A percentile compares a stretch with the other conserved stretches of the same genome.
These are phyloP conservation scores for Aureobasidium sp. DNA, from an alignment of 2,329 filamentous ascomycete genomes.

Conservation along the genomic window DNA sequence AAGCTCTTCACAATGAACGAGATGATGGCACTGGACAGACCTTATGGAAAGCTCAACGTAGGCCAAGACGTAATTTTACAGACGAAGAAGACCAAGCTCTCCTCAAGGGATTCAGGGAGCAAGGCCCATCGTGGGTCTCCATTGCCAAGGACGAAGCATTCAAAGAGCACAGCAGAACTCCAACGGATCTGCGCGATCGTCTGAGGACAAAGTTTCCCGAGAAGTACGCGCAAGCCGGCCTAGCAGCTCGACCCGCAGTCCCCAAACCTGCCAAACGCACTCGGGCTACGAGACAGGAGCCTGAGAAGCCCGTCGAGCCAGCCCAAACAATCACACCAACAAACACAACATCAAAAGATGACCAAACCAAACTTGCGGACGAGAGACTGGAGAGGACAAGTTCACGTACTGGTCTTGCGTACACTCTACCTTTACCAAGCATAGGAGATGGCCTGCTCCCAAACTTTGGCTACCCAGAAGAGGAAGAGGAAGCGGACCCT, in stretches of 20 bases:
- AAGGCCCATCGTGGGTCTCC: slow-evolving; percentile 54
- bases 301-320: background rate
- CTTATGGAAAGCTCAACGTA: slow-evolving; percentile 33
- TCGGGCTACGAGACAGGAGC: background rate
- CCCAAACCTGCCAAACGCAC: slow-evolving; percentile 20
- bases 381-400: background rate
- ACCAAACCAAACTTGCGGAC: background rate
- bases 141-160: slow-evolving; percentile 51
- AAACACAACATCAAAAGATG: background rate
- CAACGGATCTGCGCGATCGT: slow-evolving; percentile 55
- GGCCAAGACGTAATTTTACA: slow-evolving; percentile 51
- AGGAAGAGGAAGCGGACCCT: slow-evolving; percentile 23
- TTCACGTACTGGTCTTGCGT: slow-evolving; percentile 6
- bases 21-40: background rate
- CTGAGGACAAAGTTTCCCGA: slow-evolving; percentile 55
- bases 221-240: slow-evolving; percentile 46
- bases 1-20: background rate
- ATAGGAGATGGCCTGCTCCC: slow-evolving; percentile 26
- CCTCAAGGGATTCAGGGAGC: slow-evolving; percentile 50
- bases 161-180: slow-evolving; percentile 44
- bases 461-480: slow-evolving; percentile 20
- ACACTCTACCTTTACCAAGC: slow-evolving; percentile 21
- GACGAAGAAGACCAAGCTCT: slow-evolving; percentile 52
- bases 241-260: slow-evolving; percentile 32
- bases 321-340: background rate